Conservation (phyloP, 177 flowering plant genomes). For the Vitis hybrid region DNA sequence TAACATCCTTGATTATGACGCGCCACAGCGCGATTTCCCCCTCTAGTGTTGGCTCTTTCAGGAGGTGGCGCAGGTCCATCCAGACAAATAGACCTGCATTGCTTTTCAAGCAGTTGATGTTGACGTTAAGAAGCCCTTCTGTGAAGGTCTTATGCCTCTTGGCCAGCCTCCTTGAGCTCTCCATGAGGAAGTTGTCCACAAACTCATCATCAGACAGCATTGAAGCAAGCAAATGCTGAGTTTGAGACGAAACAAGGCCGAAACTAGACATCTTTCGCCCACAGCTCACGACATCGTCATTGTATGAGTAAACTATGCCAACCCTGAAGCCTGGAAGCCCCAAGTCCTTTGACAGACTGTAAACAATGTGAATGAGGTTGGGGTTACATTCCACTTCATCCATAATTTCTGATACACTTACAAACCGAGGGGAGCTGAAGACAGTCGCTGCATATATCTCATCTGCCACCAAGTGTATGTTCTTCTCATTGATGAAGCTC, state of each 20-base stretch:
- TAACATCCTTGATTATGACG: conserved; percentile 35
- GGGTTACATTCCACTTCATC: conserved; percentile 22
- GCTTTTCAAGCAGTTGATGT: conserved; percentile 35
- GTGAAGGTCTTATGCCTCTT: conserved; percentile 25
- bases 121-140: conserved; percentile 25
- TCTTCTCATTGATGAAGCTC: conserved; percentile 34
- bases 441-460: conserved; percentile 51
- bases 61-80: conserved; percentile 44
- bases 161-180: conserved; percentile 34
- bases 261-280: conserved; percentile 56
- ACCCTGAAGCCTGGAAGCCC: conserved; percentile 56
- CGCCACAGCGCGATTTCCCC: conserved; percentile 42
- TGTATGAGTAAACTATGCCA: conserved; percentile 52
- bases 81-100: conserved; percentile 48
- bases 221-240: conserved; percentile 40
- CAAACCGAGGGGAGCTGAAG: conserved; percentile 31
- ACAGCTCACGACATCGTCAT: conserved; percentile 30
- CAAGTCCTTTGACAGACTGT: conserved; percentile 58
- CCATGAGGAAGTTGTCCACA: conserved; percentile 24
- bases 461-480: conserved; percentile 48
- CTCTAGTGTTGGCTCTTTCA: conserved; percentile 29
- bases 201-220: conserved; percentile 46
- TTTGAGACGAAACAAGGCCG: conserved; percentile 52
- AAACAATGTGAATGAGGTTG: conserved; percentile 42
- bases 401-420: conserved; percentile 39